A percentile compares a stretch with the other conserved stretches of the same genome.
phyloP scores from a whole-genome alignment of 345 rosid species.

The Eucalyptus polyanthemos region DNA sequence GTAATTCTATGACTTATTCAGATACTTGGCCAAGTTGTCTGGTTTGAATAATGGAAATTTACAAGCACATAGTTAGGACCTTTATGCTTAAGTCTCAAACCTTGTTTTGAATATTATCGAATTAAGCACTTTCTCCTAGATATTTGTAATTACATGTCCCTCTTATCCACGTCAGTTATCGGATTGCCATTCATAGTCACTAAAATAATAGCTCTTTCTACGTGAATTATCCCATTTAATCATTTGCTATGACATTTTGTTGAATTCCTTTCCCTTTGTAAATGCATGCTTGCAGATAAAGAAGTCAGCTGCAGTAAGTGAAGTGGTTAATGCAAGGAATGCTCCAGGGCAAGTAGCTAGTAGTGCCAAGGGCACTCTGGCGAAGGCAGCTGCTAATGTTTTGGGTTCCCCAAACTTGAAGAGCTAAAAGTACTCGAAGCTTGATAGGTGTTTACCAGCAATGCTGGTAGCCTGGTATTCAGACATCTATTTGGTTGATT shows the following conservation, averaged over 20 bases:
- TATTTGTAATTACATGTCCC: background rate
- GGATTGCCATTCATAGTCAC: background rate
- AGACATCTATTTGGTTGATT: background rate
- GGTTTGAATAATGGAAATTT: background rate
- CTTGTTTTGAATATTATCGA: background rate
- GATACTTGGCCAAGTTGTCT: background rate
- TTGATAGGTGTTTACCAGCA: background rate
- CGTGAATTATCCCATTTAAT: background rate
- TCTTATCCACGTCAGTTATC: background rate
- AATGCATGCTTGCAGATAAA: slow-evolving; percentile 41
- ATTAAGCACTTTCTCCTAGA: background rate
- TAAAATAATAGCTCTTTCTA: background rate
- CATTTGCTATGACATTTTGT: background rate
- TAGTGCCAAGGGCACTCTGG: slow-evolving; percentile 41
- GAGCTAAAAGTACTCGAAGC: slow-evolving; percentile 3
- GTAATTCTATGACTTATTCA: background rate
- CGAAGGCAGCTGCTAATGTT: slow-evolving; percentile 47
- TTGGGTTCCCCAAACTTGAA: slow-evolving; percentile 46
- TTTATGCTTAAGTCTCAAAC: background rate
- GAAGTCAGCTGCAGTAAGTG: slow-evolving; percentile 45
- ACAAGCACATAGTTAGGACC: background rate
- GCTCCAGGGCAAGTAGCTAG: slow-evolving; percentile 36
- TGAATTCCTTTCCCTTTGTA: background rate
- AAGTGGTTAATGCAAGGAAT: slow-evolving; percentile 38
- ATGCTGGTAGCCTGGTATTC: background rate